Evolutionary conservation across 345 rosid genomes (phyloP).

Genomic region (Erucastrum elatum): DNA sequence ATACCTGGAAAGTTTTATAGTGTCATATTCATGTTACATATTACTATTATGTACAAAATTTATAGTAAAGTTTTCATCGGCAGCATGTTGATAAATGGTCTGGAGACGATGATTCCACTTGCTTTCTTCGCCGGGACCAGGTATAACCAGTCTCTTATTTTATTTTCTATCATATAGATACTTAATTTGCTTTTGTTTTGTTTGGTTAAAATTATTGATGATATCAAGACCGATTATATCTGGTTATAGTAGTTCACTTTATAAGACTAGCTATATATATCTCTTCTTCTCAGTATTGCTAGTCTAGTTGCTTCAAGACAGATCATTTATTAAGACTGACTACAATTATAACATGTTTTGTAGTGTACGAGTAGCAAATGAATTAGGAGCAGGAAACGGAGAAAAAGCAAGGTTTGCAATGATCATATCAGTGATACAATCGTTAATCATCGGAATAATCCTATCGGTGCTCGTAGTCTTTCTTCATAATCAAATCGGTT

Average conservation of each 20-base stretch:
- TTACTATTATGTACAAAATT: not conserved
- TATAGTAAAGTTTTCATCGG: not conserved
- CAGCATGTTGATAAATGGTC: conserved; percentile 78
- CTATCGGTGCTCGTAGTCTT: conserved; percentile 57
- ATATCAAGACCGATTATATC: not conserved
- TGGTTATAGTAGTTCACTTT: not conserved
- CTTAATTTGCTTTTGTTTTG: not conserved
- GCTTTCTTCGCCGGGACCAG: conserved; percentile 78
- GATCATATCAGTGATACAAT: conserved; percentile 50
- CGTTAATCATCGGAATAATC: conserved; percentile 53
- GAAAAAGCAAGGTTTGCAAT: conserved; percentile 63
- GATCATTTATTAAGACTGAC: not conserved
- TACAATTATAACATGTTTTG: not conserved
- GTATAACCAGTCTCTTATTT: conserved; percentile 22
- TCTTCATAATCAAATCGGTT: conserved; percentile 41
- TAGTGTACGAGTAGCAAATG: conserved; percentile 73
- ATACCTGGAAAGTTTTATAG: not conserved
- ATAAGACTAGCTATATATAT: no score
- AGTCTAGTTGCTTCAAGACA: not conserved
- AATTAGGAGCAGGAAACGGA: conserved; percentile 27
- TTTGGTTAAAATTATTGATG: not conserved
- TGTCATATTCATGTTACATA: not conserved
- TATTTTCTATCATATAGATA: not conserved
- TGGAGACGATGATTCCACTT: conserved; percentile 85
- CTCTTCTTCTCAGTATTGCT: not conserved